phyloP scores from a whole-genome alignment of 2,329 filamentous ascomycete species.

The Raffaelea albimanens region DNA sequence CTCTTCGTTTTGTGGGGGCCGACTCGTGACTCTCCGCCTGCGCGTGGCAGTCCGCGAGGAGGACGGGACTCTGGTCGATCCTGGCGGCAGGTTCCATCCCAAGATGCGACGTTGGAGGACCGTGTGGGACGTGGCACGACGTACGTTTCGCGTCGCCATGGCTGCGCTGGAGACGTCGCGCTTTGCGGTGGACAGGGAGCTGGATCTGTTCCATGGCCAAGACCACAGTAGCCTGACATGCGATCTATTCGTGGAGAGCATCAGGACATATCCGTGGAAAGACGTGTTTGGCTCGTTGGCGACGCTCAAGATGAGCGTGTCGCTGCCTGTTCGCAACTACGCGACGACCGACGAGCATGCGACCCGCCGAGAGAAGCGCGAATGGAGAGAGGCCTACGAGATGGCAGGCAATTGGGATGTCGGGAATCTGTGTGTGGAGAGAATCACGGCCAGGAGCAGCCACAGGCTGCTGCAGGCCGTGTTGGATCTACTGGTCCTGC shows the following conservation, averaged over 20 bases:
- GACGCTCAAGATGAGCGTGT: background rate
- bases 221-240: background rate
- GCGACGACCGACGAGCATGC: background rate
- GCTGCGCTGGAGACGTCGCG: background rate
- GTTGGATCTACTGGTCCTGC: background rate
- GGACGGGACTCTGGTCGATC: background rate
- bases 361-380: background rate
- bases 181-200: background rate
- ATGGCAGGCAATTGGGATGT: background rate
- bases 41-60: background rate
- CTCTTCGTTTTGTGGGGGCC: background rate
- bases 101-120: background rate
- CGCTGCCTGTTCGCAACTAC: background rate
- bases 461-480: background rate
- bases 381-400: background rate
- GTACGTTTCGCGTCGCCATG: background rate
- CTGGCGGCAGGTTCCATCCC: background rate
- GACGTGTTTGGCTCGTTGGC: background rate
- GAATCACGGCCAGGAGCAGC: background rate
- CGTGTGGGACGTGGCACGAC: background rate
- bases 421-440: background rate
- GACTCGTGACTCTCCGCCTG: background rate
- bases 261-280: background rate
- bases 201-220: background rate
- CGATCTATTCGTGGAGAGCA: background rate